A percentile compares a stretch with the other conserved stretches of the same genome.
Conservation (phyloP, 495 filamentous ascomycete species). For the Aspergillus cavernicola region DNA sequence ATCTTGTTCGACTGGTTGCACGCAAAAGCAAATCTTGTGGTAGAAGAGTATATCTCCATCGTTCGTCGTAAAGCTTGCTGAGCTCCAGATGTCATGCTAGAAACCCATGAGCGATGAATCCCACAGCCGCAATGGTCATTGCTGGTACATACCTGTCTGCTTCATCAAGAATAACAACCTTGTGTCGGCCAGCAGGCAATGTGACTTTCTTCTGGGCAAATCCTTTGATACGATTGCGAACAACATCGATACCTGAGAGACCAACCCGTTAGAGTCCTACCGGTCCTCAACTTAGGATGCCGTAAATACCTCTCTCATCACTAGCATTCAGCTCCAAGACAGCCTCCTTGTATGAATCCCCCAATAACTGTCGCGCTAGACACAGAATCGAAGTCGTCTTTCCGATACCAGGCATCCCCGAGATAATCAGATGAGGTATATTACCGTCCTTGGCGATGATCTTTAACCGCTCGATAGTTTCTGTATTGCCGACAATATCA, state of each 20-base stretch:
- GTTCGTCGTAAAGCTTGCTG: slow-evolving; percentile 94
- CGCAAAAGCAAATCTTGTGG: slow-evolving; percentile 95
- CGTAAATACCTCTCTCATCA: slow-evolving; percentile 74
- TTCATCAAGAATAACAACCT: slow-evolving; percentile 96
- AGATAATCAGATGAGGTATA: slow-evolving; percentile 99
- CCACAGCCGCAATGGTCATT: background rate
- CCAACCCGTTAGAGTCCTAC: slow-evolving; percentile 7
- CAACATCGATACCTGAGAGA: slow-evolving; percentile 83
- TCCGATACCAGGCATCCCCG: slow-evolving; percentile 97
- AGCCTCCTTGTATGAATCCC: slow-evolving; percentile 94
- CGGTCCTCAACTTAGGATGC: background rate
- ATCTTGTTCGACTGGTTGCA: slow-evolving; percentile 99
- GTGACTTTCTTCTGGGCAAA: slow-evolving; percentile 99
- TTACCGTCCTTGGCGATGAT: slow-evolving; percentile 99
- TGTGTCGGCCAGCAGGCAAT: slow-evolving; percentile 83
- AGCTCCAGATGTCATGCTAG: slow-evolving; percentile 84
- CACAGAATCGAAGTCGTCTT: slow-evolving; percentile 97
- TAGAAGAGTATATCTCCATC: slow-evolving; percentile 98
- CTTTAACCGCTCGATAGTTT: slow-evolving; percentile 95
- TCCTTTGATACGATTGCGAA: slow-evolving; percentile 96
- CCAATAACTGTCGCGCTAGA: slow-evolving; percentile 86
- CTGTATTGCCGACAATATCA: slow-evolving; percentile 95
- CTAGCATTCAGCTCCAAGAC: slow-evolving; percentile 94
- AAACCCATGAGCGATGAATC: background rate
- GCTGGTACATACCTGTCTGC: slow-evolving; percentile 64